Conservation (phyloP, 2,329 filamentous ascomycete genomes). For the Grosmannia huntii region DNA sequence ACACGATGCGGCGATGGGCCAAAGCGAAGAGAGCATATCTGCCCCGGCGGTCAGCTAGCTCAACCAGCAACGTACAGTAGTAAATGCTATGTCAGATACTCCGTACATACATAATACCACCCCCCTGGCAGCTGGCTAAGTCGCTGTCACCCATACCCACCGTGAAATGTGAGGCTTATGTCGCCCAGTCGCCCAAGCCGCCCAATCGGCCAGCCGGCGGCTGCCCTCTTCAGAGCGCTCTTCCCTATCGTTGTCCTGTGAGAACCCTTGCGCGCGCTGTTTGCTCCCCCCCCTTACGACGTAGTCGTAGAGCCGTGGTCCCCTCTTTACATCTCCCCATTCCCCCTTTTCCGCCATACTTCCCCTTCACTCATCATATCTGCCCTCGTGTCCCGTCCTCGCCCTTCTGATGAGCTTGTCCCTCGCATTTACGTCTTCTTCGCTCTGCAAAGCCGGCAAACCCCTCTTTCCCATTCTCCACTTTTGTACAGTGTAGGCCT, state of each 20-base stretch:
- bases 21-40: background rate
- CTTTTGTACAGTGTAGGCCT: background rate
- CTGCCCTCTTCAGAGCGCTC: background rate
- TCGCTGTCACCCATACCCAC: background rate
- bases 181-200: background rate
- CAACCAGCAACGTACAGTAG: background rate
- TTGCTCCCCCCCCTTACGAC: background rate
- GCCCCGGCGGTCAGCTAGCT: background rate
- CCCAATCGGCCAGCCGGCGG: background rate
- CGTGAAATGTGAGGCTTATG: background rate
- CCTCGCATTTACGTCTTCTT: background rate
- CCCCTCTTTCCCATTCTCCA: constrained; percentile 5
- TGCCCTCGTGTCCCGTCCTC: background rate
- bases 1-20: no score
- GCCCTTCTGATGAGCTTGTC: background rate
- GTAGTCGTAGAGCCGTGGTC: background rate
- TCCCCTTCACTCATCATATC: no score
- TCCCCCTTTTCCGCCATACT: background rate
- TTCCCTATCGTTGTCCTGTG: background rate
- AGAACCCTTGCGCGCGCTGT: background rate
- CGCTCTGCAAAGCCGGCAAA: background rate
- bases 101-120: no score
- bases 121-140: background rate
- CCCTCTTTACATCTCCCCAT: background rate
- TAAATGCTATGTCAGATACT: no score